Evolutionary conservation across 2,329 filamentous ascomycete species (phyloP), one percentile per base, ranked within the genome.

Genomic region (Ceratocystis diversiconidia): DNA sequence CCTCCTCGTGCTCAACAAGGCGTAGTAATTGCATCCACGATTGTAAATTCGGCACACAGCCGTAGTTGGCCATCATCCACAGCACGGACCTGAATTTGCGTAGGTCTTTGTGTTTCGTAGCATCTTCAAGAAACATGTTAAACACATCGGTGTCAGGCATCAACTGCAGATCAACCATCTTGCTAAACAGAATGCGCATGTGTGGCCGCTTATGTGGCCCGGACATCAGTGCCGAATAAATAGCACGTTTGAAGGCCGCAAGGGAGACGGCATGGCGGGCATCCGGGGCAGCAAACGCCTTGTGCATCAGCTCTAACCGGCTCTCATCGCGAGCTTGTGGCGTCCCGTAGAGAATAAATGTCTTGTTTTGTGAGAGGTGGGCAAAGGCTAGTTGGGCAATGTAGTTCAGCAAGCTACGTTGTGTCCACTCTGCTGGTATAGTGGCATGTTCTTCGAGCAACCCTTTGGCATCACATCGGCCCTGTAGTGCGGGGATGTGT

Each of bases 1-100:
- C 76, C n/a, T 82, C 79, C 70, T 86, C 84, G 10, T 80, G 80
- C 72, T 83, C 80, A 66, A 87, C 80, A 57, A 82, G 73, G n/a
- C 74, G 72, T 19, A 82, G 72, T 66, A 81, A 79, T 3, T 78
- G 73, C 2, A 78, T 69, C 80, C 80, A 82, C 0, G 80, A 81
- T 17, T 72, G 71, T 2, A 77, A 70, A 61, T 80, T 77, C 3
- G 79, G 78, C 32, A 69, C 68, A 57, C 76, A 73, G 61, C 74
- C 75, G 12, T 73, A 72, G 5, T 68, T 64, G 28, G 72, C 67
- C 79, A 82, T 81, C 66, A 74, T 72, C 17, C 71, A 69, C 17
- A 81, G 69, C 1, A 75, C 72, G 2, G 69, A 69, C 65, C 76
- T 71, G 70, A 82, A 82, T 68, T 75, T 76, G 30, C 68, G 71